Evolutionary conservation across 192 early-diverging fungal genomes (phyloP), one percentile per base, ranked within the genome.

Genomic region (Entophlyctis helioformis): DNA sequence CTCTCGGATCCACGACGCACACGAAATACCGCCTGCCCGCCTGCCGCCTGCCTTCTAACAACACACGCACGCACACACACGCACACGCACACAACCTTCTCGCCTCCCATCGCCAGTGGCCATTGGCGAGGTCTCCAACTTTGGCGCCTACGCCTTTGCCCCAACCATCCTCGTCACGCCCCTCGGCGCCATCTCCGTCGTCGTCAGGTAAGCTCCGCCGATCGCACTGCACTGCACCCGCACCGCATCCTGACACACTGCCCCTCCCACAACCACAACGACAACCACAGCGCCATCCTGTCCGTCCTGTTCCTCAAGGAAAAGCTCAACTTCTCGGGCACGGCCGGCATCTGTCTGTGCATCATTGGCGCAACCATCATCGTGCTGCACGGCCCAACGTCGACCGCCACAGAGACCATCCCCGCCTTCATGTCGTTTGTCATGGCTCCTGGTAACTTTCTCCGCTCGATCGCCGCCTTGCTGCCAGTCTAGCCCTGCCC

Each of bases 121-220:
- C 5, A 53, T 89, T 26, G 93, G 93, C 49, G 93, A 97, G 71
- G 68, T 95, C 48, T 85, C 81, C 58, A 98, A 98, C 67, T 89
- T 98, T 59, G 83, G 84, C 2, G 95, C 93, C 2, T 97, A 97
- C 56, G 87, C 88, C 26, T 97, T 97, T 75, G 84, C 88, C 28
- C 93, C 93, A 2, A 89, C 93, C 19, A 88, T 93, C 56, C 77
- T 97, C 31, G 89, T 97, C 16, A 97, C 93, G 27, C 93, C 93
- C 1, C 78, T 96, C 44, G 90, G 90, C 25, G 87, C 89, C 33
- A 68, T 94, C 19, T 82, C 80, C 57, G 93, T 94, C 34, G 85
- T 96, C 45, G 85, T 91, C 36, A 80, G 16, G 6, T 44, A 31
- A 31, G 11, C 11, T 31, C 29, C 11, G 29, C 29, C 29, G 29